phyloP scores from a whole-genome alignment of 2,329 filamentous ascomycete species.

The Fusarium abutilonis region DNA sequence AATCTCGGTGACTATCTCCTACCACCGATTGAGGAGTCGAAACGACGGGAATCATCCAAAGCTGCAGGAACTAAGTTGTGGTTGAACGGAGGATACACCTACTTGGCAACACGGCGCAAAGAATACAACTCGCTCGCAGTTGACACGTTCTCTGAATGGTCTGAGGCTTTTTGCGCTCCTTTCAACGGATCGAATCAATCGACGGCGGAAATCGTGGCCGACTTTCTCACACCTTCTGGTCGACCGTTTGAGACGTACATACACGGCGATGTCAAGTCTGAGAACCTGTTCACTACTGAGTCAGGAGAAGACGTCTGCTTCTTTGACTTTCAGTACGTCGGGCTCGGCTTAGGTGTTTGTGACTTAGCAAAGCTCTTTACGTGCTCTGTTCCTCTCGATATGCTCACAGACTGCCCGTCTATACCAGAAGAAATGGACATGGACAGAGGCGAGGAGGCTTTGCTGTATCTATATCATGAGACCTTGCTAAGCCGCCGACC shows the following conservation, averaged over 20 bases:
- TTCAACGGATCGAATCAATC: constrained; percentile 45
- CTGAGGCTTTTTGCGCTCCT: constrained; percentile 56
- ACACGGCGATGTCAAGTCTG: constrained; percentile 75
- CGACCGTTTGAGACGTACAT: constrained; percentile 65
- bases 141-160: constrained; percentile 66
- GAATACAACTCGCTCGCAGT: constrained; percentile 63
- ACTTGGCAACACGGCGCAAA: constrained; percentile 68
- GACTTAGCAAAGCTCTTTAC: constrained; percentile 75
- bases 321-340: constrained; percentile 76
- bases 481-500: constrained; percentile 45
- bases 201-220: constrained; percentile 63
- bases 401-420: constrained; percentile 54
- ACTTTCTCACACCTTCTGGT: constrained; percentile 58
- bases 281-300: constrained; percentile 69
- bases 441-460: constrained; percentile 58
- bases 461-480: constrained; percentile 63
- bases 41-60: constrained; percentile 39
- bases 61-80: constrained; percentile 55
- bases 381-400: constrained; percentile 67
- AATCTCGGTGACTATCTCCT: constrained; percentile 54
- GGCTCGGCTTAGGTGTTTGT: constrained; percentile 70
- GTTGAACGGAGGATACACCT: constrained; percentile 75
- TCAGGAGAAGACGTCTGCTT: constrained; percentile 65
- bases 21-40: constrained; percentile 65
- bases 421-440: constrained; percentile 57